Evolutionary conservation across 1,139 yeast genomes (phyloP), one percentile per base, ranked within the genome.

Genomic region (Lipomyces yarrowii): DNA sequence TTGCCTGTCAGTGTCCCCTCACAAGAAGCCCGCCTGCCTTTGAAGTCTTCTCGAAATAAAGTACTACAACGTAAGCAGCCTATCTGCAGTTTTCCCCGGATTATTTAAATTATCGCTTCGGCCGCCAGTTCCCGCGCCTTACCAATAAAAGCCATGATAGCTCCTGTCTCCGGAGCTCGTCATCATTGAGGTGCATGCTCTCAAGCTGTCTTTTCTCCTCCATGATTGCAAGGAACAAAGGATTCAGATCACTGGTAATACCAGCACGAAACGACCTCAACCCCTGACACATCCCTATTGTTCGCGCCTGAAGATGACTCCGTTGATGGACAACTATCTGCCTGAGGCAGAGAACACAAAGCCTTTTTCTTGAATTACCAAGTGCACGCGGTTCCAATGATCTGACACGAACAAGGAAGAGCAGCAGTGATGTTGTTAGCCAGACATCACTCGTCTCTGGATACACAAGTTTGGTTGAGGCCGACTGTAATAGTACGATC

Each of bases 101-200:
- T 2, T 30, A 23, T 51, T 51, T 51, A 51, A 51, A 51, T 23
- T 8, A 51, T 51, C 54, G 18, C 32, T 51, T 51, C 54, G 21
- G 54, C 54, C 10, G 23, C 32, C 54, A 51, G 26, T n/a, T 51
- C 54, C 7, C 23, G 54, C 54, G 54, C 54, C 54, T 23, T 51
- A n/a, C 54, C 54, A 51, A 51, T 51, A 23, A 51, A 21, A n/a
- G n/a, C 26, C 53, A 48, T 18, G 26, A n/a, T 18, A 15, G 53
- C 53, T 48, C 53, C 53, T 6, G 53, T 51, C 33, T 51, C 21
- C 54, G 18, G 54, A 23, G 21, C 54, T 51, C 54, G 54, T 51
- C 54, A 51, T 51, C 54, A 51, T 51, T 23, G 54, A 51, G 54
- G 26, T 18, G 54, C 54, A 51, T 51, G 54, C 54, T 51, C 54